Conservation (phyloP, 1,284 basidiomycete species). For the Phenoliferia sp. region DNA sequence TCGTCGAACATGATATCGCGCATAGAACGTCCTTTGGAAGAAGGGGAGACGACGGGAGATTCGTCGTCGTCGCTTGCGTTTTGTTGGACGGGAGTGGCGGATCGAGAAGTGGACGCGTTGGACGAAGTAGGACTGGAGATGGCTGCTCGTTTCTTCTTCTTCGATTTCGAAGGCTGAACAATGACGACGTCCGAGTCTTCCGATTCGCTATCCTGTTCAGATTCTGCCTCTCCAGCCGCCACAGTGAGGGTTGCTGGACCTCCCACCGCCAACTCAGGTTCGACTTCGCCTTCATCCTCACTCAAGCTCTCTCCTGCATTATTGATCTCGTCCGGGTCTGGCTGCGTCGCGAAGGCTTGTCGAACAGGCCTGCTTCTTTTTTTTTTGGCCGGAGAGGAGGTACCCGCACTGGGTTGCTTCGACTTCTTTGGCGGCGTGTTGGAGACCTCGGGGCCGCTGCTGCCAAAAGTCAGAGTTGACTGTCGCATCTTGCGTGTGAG, state of each 20-base stretch:
- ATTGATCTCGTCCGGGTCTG: background rate
- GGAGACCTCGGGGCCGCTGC: background rate
- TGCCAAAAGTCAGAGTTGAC: background rate
- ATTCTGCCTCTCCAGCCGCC: background rate
- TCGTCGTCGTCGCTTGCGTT: background rate
- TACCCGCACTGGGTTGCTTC: background rate
- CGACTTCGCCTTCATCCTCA: background rate
- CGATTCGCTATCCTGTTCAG: background rate
- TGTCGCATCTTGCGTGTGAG: background rate
- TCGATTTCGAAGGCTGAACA: background rate
- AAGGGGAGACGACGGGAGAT: background rate
- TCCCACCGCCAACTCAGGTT: background rate
- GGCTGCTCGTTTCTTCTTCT: background rate
- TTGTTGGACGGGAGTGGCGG: background rate
- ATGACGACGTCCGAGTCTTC: background rate
- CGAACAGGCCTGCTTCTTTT: background rate
- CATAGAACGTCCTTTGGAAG: background rate
- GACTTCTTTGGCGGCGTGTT: background rate
- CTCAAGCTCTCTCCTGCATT: background rate
- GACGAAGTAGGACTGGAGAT: background rate
- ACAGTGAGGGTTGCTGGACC: background rate
- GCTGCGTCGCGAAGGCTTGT: background rate
- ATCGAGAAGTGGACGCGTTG: no score
- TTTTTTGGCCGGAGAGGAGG: background rate
- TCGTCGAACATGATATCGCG: background rate